phyloP scores from a whole-genome alignment of 1,284 basidiomycete species.

The Moesziomyces antarcticus region DNA sequence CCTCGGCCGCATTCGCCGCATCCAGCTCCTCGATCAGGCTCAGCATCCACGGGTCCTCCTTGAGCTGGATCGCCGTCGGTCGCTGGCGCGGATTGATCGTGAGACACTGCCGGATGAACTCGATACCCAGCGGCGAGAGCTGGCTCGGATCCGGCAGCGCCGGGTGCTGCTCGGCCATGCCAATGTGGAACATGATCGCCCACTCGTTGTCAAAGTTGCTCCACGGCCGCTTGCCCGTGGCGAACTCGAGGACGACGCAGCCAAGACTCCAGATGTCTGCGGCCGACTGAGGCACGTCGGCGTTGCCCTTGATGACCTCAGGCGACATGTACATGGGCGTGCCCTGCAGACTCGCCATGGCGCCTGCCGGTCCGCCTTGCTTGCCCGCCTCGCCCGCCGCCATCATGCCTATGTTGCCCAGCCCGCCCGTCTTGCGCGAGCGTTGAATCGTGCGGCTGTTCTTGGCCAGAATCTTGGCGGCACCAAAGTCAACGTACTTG shows the following conservation, averaged over 20 bases:
- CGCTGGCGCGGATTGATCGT: conserved; percentile 86
- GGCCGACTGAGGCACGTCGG: conserved; percentile 82
- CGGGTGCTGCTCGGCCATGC: conserved; percentile 95
- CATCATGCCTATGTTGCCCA: conserved; percentile 43
- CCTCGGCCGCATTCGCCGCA: conserved; percentile 57
- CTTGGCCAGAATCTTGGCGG: conserved; percentile 95
- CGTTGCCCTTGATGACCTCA: conserved; percentile 88
- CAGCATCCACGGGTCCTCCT: conserved; percentile 88
- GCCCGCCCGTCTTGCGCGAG: conserved; percentile 45
- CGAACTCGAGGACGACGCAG: conserved; percentile 94
- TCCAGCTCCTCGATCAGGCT: conserved; percentile 64
- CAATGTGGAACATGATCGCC: conserved; percentile 99
- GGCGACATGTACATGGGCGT: conserved; percentile 99
- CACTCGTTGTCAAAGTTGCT: conserved; percentile 99
- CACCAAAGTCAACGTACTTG: conserved; percentile 98
- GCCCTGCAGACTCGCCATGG: conserved; percentile 80
- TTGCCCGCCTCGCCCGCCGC: conserved; percentile 69
- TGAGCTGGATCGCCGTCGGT: conserved; percentile 85
- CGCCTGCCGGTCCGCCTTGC: conserved; percentile 64
- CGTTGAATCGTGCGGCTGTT: conserved; percentile 77
- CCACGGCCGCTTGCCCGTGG: conserved; percentile 97
- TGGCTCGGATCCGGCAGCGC: conserved; percentile 91
- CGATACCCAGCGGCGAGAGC: conserved; percentile 88
- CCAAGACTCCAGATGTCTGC: conserved; percentile 99
- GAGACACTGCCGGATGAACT: conserved; percentile 91